phyloP scores from a whole-genome alignment of 257 asterid genomes.

The Salvia splendens region DNA sequence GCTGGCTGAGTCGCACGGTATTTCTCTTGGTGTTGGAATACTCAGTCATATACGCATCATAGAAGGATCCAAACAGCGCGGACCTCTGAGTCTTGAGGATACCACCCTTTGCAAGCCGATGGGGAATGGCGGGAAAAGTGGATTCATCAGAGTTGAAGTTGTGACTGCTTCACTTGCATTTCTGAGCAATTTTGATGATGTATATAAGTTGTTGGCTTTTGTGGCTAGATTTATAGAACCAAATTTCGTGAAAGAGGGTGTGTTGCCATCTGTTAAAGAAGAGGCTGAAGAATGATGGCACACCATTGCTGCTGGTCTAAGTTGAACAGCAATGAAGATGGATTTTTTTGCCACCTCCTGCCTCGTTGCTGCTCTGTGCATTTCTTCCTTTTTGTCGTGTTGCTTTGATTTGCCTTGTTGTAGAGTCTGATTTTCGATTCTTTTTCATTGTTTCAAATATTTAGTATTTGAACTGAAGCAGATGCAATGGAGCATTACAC shows the following conservation, averaged over 20 bases:
- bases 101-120: slow-evolving; percentile 90
- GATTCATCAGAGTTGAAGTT: slow-evolving; percentile 89
- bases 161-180: slow-evolving; percentile 97
- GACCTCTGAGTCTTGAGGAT: slow-evolving; percentile 56
- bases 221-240: slow-evolving; percentile 94
- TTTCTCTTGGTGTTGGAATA: slow-evolving; percentile 86
- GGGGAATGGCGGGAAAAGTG: slow-evolving; percentile 79
- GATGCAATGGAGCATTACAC: slow-evolving; percentile 34
- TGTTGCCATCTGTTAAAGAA: slow-evolving; percentile 71
- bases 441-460: slow-evolving; percentile 43
- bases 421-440: slow-evolving; percentile 51
- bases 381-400: slow-evolving; percentile 51
- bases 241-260: slow-evolving; percentile 68
- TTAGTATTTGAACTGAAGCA: slow-evolving; percentile 44
- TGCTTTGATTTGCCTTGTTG: slow-evolving; percentile 46
- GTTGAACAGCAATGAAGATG: slow-evolving; percentile 11
- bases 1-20: slow-evolving; percentile 71
- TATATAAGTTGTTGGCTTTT: slow-evolving; percentile 93
- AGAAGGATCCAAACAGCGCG: slow-evolving; percentile 60
- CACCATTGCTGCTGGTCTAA: slow-evolving; percentile 11
- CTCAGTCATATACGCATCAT: slow-evolving; percentile 80
- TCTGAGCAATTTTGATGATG: slow-evolving; percentile 85
- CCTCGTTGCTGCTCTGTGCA: slow-evolving; percentile 39
- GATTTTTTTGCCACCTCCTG: slow-evolving; percentile 33
- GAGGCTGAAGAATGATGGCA: slow-evolving; percentile 54